These are phyloP conservation scores for Carex myosuroides DNA, from an alignment of 176 grass and related monocot species.

Conservation along the genomic window DNA sequence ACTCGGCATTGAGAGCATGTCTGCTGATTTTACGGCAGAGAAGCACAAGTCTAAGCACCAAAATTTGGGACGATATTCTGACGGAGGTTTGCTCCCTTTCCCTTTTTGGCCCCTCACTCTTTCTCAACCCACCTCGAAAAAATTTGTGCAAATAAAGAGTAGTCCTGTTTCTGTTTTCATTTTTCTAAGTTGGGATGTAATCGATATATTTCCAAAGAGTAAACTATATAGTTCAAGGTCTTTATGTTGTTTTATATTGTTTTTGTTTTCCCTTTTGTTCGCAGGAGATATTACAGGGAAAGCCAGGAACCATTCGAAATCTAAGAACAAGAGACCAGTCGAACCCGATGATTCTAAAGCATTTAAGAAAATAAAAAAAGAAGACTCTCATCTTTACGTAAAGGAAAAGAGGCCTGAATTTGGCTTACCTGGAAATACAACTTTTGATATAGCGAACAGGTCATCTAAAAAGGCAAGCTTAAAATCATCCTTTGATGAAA, in stretches of 20 bases:
- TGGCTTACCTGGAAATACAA: constrained; percentile 28
- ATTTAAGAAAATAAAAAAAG: constrained; percentile 74
- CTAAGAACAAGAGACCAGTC: constrained; percentile 63
- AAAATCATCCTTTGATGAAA: constrained; percentile 32
- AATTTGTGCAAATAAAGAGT: not conserved
- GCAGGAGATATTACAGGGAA: constrained; percentile 54
- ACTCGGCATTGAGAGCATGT: constrained; percentile 34
- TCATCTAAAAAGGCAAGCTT: constrained; percentile 32
- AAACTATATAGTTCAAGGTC: not conserved
- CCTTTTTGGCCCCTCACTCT: not conserved
- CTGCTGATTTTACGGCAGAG: constrained; percentile 39
- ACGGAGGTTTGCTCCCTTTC: constrained; percentile 58
- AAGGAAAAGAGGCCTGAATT: constrained; percentile 37
- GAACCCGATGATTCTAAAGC: constrained; percentile 54
- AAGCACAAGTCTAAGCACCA: constrained; percentile 59
- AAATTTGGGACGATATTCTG: constrained; percentile 50
- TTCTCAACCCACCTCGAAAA: not conserved
- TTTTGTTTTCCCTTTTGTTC: constrained; percentile 26
- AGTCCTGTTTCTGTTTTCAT: not conserved
- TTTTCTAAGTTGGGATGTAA: not conserved
- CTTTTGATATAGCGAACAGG: constrained; percentile 35
- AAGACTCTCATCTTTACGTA: constrained; percentile 32
- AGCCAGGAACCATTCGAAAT: constrained; percentile 68
- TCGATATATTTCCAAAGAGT: not conserved
- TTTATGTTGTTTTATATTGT: constrained; percentile 19